Conservation (phyloP, 768 basidiomycete species). For the Hericium erinaceus region DNA sequence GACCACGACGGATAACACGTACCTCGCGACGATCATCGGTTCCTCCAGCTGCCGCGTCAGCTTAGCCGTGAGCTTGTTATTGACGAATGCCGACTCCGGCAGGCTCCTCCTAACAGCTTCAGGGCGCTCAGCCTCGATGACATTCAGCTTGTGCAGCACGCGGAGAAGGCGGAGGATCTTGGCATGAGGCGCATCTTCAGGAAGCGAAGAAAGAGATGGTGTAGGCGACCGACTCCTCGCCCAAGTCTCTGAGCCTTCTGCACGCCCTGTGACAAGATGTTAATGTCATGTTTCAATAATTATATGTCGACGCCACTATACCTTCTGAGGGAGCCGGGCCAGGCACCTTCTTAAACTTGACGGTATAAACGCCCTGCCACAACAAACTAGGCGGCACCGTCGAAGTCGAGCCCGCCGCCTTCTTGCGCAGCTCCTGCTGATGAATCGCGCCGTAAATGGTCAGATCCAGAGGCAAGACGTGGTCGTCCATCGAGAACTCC, state of each 20-base stretch:
- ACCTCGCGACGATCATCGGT: conserved; percentile 98
- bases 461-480: conserved; percentile 71
- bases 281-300: background rate
- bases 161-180: conserved; percentile 88
- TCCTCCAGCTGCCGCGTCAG: conserved; percentile 96
- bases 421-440: conserved; percentile 78
- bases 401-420: conserved; percentile 35
- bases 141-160: conserved; percentile 77
- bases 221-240: conserved; percentile 52
- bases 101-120: conserved; percentile 49
- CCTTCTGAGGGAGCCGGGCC: conserved; percentile 71
- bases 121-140: conserved; percentile 57
- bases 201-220: conserved; percentile 67
- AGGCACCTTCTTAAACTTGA: conserved; percentile 87
- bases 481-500: conserved; percentile 90
- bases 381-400: conserved; percentile 56
- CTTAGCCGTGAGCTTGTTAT: conserved; percentile 97
- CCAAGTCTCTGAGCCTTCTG: conserved; percentile 34
- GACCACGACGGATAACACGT: conserved; percentile 12
- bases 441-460: conserved; percentile 97
- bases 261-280: conserved; percentile 18
- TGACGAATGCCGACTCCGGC: conserved; percentile 82
- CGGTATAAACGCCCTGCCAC: conserved; percentile 85
- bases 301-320: conserved; percentile 25
- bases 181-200: conserved; percentile 75